Percentiles rank a stretch among this genome's conserved stretches.
phyloP scores from a whole-genome alignment of 2,329 filamentous ascomycete species.

The Macrophomina pseudophaseolina region DNA sequence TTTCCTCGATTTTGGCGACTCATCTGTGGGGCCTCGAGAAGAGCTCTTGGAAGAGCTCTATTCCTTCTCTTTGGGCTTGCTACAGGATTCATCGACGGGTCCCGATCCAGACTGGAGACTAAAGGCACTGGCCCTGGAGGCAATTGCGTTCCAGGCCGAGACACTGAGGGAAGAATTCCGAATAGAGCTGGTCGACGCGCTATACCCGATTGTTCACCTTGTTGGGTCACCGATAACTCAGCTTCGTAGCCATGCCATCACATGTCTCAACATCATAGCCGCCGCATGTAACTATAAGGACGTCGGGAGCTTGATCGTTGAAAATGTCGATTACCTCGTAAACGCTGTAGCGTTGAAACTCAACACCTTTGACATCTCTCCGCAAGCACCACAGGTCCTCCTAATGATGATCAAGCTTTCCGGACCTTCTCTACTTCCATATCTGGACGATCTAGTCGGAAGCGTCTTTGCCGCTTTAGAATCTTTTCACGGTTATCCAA shows the following conservation, averaged over 20 bases:
- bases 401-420: constrained; percentile 93
- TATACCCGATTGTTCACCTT: constrained; percentile 91
- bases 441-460: constrained; percentile 86
- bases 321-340: constrained; percentile 95
- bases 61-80: constrained; percentile 66
- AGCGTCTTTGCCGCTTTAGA: constrained; percentile 94
- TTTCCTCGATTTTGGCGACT: constrained; percentile 63
- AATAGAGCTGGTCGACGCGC: constrained; percentile 83
- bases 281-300: constrained; percentile 73
- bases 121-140: constrained; percentile 80
- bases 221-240: constrained; percentile 72
- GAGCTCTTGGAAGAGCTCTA: constrained; percentile 67
- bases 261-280: constrained; percentile 81
- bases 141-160: constrained; percentile 75
- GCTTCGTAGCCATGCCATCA: constrained; percentile 81
- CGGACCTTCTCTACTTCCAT: constrained; percentile 80
- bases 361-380: constrained; percentile 90
- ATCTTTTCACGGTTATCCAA: constrained; percentile 90
- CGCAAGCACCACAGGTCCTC: constrained; percentile 86
- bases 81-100: constrained; percentile 54
- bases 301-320: constrained; percentile 79
- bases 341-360: constrained; percentile 89
- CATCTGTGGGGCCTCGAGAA: constrained; percentile 32
- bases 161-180: constrained; percentile 72
- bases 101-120: constrained; percentile 68